Evolutionary conservation across 2,329 filamentous ascomycete species (phyloP).

Genomic region (Aspergillus luchuensis): DNA sequence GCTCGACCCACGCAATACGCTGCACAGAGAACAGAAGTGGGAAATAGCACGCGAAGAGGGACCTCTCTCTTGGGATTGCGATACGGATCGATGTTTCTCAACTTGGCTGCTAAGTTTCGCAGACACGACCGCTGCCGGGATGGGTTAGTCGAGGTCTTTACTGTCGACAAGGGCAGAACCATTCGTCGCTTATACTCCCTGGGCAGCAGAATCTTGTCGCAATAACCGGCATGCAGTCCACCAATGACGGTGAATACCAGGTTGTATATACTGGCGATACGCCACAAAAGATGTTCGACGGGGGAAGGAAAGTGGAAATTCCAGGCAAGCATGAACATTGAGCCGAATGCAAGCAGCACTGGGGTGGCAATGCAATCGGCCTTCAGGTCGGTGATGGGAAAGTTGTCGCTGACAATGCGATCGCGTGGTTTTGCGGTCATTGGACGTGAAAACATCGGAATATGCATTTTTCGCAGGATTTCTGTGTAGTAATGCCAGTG

Average conservation of each 20-base stretch:
- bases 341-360: not conserved
- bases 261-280: not conserved
- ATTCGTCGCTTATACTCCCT: not conserved
- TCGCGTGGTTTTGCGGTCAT: not conserved
- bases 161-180: not conserved
- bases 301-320: not conserved
- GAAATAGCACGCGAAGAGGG: not conserved
- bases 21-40: not conserved
- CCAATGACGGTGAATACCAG: not conserved
- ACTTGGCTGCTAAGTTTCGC: not conserved
- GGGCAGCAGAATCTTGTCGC: not conserved
- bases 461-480: not conserved
- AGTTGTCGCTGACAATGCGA: not conserved
- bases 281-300: not conserved
- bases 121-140: not conserved
- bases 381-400: not conserved
- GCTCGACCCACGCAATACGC: not conserved
- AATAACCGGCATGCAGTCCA: conserved; percentile 1
- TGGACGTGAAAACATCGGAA: not conserved
- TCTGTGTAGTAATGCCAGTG: conserved; percentile 1
- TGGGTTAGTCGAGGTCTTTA: not conserved
- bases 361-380: conserved; percentile 2
- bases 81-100: not conserved
- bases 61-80: not conserved
- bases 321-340: not conserved